Conservation (phyloP, 2,329 filamentous ascomycete species). For the Hypocrella siamensis region DNA sequence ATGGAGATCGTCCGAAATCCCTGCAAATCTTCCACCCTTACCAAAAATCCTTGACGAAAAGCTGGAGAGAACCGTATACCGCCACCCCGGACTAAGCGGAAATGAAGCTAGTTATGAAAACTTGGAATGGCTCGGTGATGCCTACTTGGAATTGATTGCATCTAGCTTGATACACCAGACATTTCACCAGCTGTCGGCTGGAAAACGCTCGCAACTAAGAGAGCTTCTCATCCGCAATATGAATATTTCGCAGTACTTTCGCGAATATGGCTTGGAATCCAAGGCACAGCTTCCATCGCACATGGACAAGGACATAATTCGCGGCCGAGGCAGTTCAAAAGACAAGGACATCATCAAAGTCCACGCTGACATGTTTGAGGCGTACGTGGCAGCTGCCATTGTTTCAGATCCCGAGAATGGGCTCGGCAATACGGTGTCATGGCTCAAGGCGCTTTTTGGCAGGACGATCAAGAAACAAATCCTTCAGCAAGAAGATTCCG, state of each 20-base stretch:
- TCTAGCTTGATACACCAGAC: conserved; percentile 60
- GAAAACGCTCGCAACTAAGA: conserved; percentile 58
- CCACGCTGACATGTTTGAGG: conserved; percentile 77
- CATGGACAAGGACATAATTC: conserved; percentile 13
- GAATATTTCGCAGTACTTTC: conserved; percentile 54
- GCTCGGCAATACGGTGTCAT: conserved; percentile 43
- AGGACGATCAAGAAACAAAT: conserved; percentile 44
- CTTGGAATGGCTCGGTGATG: conserved; percentile 80
- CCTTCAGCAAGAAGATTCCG: conserved; percentile 11
- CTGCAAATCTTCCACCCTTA: conserved; percentile 35
- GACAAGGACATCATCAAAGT: conserved; percentile 52
- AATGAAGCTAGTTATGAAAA: conserved; percentile 47
- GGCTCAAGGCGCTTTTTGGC: conserved; percentile 65
- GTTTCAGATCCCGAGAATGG: conserved; percentile 50
- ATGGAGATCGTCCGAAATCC: conserved; percentile 36
- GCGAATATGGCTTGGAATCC: conserved; percentile 54
- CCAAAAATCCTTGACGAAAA: conserved; percentile 43
- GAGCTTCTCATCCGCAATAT: conserved; percentile 71
- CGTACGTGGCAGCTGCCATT: conserved; percentile 70
- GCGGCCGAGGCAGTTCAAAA: conserved; percentile 15
- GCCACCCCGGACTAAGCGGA: conserved; percentile 36
- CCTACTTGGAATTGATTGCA: conserved; percentile 65
- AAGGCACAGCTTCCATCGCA: conserved; percentile 40
- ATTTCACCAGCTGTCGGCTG: conserved; percentile 49
- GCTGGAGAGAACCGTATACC: conserved; percentile 50